Evolutionary conservation across 805 yeast species (phyloP), one percentile per base, ranked within the genome.

Genomic region (Wickerhamiella allomyrinae): DNA sequence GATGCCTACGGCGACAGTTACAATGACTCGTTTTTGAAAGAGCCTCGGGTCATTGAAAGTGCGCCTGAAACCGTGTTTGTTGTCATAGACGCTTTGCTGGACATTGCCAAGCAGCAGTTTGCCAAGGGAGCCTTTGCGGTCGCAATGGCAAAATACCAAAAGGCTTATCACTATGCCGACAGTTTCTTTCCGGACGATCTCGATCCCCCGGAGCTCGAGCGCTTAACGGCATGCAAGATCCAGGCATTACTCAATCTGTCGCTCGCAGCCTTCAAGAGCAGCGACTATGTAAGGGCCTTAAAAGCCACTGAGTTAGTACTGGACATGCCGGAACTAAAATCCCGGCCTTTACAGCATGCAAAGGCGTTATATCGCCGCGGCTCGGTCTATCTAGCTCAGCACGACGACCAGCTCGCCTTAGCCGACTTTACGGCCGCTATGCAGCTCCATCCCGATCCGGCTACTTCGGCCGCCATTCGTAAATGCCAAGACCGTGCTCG

Each of bases 321-420:
- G 27, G 82, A 71, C 34, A 73, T 53, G 51, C 51, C 71, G 10
- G 81, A 75, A 31, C 59, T 55, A 7, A 17, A 20, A 17, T 59
- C 53, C 2, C 80, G 74, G 41, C 79, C 74, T 34, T 71, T 73
- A 47, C 74, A 82, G 15, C 73, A 71, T 55, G 84, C 94, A 11
- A 87, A 87, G 64, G 95, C 95, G 0, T 63, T 74, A 27, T 86
- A 79, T 65, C 76, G 96, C 57, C 74, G 84, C 59, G 95, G 93
- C 35, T 62, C 69, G 55, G 94, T 89, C 0, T 69, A 74, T 52
- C 57, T 73, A 44, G 60, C 70, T 8, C 63, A 69, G 21, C 79
- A 78, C 49, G 79, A 84, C 55, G 80, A 79, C 41, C 85, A 75
- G 15, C 68, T 65, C 46, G 94, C 95, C 0, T 62, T 77, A 40